Conservation (phyloP, 768 basidiomycete species). For the Leccinum subgranulosum region DNA sequence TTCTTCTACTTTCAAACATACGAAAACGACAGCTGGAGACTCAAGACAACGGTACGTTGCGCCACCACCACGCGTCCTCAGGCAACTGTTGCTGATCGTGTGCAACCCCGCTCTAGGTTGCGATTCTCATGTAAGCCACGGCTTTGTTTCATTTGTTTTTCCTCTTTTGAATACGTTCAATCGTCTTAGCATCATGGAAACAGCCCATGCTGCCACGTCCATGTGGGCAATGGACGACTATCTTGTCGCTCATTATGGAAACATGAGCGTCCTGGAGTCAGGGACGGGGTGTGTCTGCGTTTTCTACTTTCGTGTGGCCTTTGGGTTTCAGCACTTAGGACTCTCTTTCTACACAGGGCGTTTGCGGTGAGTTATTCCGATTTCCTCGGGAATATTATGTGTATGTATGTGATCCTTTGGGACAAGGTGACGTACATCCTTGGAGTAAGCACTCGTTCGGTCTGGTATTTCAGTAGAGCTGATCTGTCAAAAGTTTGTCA, state of each 20-base stretch:
- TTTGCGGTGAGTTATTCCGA: background rate
- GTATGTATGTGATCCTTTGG: background rate
- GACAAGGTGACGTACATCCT: slow-evolving; percentile 20
- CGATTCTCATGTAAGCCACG: slow-evolving; percentile 14
- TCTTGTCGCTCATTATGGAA: slow-evolving; percentile 17
- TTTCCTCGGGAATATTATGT: background rate
- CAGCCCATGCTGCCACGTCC: slow-evolving; percentile 17
- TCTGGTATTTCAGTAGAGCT: background rate
- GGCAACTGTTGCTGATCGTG: background rate
- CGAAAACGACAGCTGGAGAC: slow-evolving; percentile 10
- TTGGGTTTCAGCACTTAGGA: slow-evolving; percentile 31
- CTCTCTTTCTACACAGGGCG: background rate
- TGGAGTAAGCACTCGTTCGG: slow-evolving; percentile 15
- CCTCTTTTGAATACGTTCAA: background rate
- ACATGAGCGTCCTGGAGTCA: slow-evolving; percentile 5
- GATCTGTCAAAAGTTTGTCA: slow-evolving; percentile 16
- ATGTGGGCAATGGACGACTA: slow-evolving; percentile 25
- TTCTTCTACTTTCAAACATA: slow-evolving; percentile 29
- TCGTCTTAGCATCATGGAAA: slow-evolving; percentile 19
- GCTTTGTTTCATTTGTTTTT: background rate
- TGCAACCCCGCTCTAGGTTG: slow-evolving; percentile 13
- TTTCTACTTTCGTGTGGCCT: slow-evolving; percentile 26
- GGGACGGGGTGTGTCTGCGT: slow-evolving; percentile 17
- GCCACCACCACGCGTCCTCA: background rate
- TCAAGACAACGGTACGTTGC: slow-evolving; percentile 22